These are phyloP conservation scores for Mycena sanguinolenta DNA, from an alignment of 768 basidiomycete genomes.

Conservation along the genomic window DNA sequence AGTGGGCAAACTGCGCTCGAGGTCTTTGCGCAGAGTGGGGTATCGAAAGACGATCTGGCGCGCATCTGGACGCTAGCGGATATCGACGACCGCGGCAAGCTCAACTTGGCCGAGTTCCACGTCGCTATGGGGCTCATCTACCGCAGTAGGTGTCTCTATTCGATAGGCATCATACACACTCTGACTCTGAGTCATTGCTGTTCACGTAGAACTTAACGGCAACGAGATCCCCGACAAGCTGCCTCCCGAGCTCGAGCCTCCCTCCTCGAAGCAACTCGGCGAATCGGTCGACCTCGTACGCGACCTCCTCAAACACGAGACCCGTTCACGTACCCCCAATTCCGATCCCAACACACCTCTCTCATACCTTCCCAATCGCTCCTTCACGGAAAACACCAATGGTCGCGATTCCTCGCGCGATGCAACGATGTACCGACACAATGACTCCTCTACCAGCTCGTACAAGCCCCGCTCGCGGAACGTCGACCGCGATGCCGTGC, in stretches of 20 bases:
- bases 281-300: slow-evolving; percentile 91
- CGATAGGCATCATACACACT: too few species aligned
- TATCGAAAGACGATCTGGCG: too few species aligned
- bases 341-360: slow-evolving; percentile 62
- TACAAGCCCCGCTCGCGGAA: slow-evolving; percentile 89
- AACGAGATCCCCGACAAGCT: slow-evolving; percentile 90
- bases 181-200: too few species aligned
- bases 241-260: slow-evolving; percentile 91
- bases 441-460: slow-evolving; percentile 61
- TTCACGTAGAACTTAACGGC: slow-evolving; percentile 88
- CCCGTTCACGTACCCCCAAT: slow-evolving; percentile 76
- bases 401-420: slow-evolving; percentile 76
- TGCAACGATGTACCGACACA: slow-evolving; percentile 93
- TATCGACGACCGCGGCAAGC: too few species aligned
- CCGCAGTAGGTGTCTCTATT: not conserved
- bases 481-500: slow-evolving; percentile 85
- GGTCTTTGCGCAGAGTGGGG: too few species aligned
- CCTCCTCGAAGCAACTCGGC: slow-evolving; percentile 91
- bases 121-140: too few species aligned
- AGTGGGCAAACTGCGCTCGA: too few species aligned
- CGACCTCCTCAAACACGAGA: slow-evolving; percentile 88
- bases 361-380: slow-evolving; percentile 77
- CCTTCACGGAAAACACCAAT: slow-evolving; percentile 71
- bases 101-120: too few species aligned
- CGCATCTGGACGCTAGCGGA: too few species aligned